Conservation (phyloP, 352 stramenopile species). For the Phytophthora sansomeana region DNA sequence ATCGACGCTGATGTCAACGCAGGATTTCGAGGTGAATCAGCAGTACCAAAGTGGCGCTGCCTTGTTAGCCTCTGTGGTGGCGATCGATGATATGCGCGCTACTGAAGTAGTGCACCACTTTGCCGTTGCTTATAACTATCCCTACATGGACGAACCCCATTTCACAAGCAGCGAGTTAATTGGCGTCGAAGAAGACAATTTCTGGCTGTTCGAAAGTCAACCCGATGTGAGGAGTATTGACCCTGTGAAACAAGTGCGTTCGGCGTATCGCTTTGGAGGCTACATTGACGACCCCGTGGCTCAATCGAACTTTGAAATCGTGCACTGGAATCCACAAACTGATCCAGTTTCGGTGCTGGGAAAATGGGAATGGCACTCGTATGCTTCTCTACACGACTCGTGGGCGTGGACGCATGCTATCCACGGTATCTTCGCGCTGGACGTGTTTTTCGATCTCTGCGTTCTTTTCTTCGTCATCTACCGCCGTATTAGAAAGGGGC, state of each 20-base stretch:
- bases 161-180: slow-evolving; percentile 19
- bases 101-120: slow-evolving; percentile 28
- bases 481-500: slow-evolving; percentile 32
- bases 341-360: slow-evolving; percentile 28
- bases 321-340: slow-evolving; percentile 29
- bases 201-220: slow-evolving; percentile 31
- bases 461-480: slow-evolving; percentile 48
- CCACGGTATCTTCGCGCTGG: slow-evolving; percentile 43
- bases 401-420: slow-evolving; percentile 58
- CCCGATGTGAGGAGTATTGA: slow-evolving; percentile 9
- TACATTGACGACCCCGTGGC: slow-evolving; percentile 43
- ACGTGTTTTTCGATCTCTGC: slow-evolving; percentile 39
- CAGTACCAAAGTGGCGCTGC: slow-evolving; percentile 34
- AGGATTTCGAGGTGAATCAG: slow-evolving; percentile 34
- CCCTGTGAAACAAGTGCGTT: slow-evolving; percentile 30
- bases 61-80: slow-evolving; percentile 18
- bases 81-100: slow-evolving; percentile 34
- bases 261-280: slow-evolving; percentile 35
- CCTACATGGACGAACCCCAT: slow-evolving; percentile 24
- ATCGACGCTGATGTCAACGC: slow-evolving; percentile 19
- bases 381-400: slow-evolving; percentile 40
- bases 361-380: slow-evolving; percentile 31
- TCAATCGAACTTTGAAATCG: slow-evolving; percentile 50
- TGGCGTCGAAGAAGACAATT: slow-evolving; percentile 19
- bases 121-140: slow-evolving; percentile 32